Evolutionary conservation across 164 flowering plant genomes (phyloP), one percentile per base, ranked within the genome.

Genomic region (Chimonanthus praecox): DNA sequence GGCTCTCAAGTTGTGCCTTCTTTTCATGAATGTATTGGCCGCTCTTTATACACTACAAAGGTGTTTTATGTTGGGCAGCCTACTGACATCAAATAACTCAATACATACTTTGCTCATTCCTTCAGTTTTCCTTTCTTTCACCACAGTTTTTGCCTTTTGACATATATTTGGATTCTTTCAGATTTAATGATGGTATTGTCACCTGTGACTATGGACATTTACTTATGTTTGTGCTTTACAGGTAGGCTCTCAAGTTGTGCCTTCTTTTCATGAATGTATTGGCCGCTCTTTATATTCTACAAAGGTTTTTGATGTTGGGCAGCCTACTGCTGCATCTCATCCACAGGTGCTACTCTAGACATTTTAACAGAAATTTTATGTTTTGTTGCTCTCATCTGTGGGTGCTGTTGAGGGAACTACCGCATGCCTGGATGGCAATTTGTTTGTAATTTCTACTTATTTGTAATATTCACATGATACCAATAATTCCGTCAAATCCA

Each of bases 291-390:
- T 80, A 16, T 91, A 85, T 85, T 87, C 84, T 70, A 80, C 90
- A 8, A 68, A 47, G 21, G 74, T 84, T n/a, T 11, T 71, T 13
- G 95, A 92, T 83, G 83, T 80, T 72, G 97, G 98, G 58, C 97
- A 94, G 76, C 97, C 97, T 70, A 91, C 94, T 58, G 87, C 92
- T 33, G 80, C 82, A 65, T 74, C 97, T 74, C 98, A 94, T 75
- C 97, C 98, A 71, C 85, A 91, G 88, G 98, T 94, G 33, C 61
- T 72, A 16, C 44, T 49, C 33, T 70, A 11, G 48, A 33, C 5
- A 47, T 47, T 49, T 45, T 15, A 48, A 33, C 63, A 10, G 33
- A 16, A 16, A 5, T 33, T 50, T 70, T 70, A 7, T 43, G 46
- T 70, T 70, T 51, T 45, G 7, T 15, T 10, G 43, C 45, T 51